Evolutionary conservation across 75 land plant genomes (phyloP), one percentile per base, ranked within the genome.

Genomic region (Cunninghamia lanceolata): DNA sequence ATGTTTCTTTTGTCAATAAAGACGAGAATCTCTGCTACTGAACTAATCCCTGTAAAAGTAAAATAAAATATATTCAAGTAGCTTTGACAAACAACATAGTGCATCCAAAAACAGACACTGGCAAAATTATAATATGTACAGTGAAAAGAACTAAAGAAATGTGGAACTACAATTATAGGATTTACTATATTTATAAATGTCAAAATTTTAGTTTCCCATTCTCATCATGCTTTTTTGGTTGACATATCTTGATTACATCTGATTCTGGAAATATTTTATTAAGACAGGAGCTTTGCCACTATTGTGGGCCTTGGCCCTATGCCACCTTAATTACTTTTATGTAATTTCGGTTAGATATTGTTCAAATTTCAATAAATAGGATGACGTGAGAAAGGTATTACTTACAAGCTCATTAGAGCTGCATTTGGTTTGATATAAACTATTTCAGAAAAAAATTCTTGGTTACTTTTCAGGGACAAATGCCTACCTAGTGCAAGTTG

Each of bases 401-500:
- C 70, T 43, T 17, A 21, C 5, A 40, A 14, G 38, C 19, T 36
- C 4, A 43, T 40, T 82, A 38, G 30, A 82, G 19, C 16, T 68
- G 36, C 40, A 35, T 30, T 19, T 66, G 42, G 47, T n/a, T 43
- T 34, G 68, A 34, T 46, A 38, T 3, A 35, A 38, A 36, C 13
- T 78, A 17, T 28, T 66, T 28, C 52, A 43, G 39, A 30, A 78
- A 38, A 32, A 3, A 74, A 63, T 84, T 59, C 25, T 47, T 66
- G 73, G 82, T 28, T 52, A 53, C 32, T 54, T 82, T 85, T 39
- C 84, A 91, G 92, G 92, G 9, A 84, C 32, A 85, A 82, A 70
- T 82, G 54, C 89, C 36, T 87, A 85, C 32, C 15, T 83, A 14
- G 82, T 88, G 75, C 90, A 86, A 66, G 50, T 89, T 85, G 85